Evolutionary conservation across 73 alveolate species (phyloP).

Genomic region (Paramecium biaurelia): DNA sequence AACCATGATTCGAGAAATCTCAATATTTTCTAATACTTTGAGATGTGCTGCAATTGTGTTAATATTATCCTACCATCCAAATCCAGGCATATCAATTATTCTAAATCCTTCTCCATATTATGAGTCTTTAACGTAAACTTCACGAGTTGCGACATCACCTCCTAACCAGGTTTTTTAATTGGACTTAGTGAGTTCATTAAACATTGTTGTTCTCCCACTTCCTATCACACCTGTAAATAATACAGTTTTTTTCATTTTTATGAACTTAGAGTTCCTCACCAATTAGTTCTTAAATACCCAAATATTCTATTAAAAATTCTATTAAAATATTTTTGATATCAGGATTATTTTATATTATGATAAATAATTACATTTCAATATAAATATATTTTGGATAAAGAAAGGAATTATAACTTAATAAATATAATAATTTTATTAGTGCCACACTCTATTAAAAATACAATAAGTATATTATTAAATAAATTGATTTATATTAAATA

Average conservation of each 20-base stretch:
- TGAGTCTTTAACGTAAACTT: background rate
- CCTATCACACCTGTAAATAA: background rate
- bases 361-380: too few relatives aligned
- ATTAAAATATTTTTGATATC: too few relatives aligned
- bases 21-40: background rate
- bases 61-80: background rate
- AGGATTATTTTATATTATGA: too few relatives aligned
- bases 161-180: background rate
- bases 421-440: background rate
- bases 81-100: conserved; percentile 43
- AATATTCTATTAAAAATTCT: background rate
- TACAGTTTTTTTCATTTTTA: background rate
- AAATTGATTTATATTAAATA: background rate
- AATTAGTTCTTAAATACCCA: background rate
- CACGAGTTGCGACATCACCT: background rate
- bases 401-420: background rate
- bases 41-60: background rate
- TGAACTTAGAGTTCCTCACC: background rate
- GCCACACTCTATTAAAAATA: background rate
- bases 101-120: conserved; percentile 36
- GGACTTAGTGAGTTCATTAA: background rate
- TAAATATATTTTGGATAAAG: background rate
- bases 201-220: conserved; percentile 21
- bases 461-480: background rate
- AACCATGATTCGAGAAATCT: background rate